A percentile compares a stretch with the other conserved stretches of the same genome.
phyloP scores from a whole-genome alignment of 805 yeast species.

The Metschnikowia peoriensis region DNA sequence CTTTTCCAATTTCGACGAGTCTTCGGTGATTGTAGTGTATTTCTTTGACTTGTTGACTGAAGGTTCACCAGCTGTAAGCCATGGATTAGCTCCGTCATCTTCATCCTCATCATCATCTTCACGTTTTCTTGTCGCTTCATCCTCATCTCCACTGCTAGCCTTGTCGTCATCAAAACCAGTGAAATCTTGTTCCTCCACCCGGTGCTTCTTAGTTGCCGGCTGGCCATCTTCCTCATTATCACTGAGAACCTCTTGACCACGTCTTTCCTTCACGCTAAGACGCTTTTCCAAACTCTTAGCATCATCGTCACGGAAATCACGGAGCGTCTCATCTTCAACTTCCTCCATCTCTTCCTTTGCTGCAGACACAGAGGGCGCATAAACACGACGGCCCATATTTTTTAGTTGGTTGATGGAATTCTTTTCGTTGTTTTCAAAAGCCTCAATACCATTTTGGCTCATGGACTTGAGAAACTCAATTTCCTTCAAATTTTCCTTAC shows the following conservation, averaged over 20 bases:
- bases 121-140: background rate
- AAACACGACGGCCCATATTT: slow-evolving; percentile 79
- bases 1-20: slow-evolving; percentile 38
- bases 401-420: slow-evolving; percentile 48
- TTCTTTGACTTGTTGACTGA: slow-evolving; percentile 31
- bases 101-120: slow-evolving; percentile 11
- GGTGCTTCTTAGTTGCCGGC: slow-evolving; percentile 12
- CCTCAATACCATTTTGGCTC: slow-evolving; percentile 42
- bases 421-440: slow-evolving; percentile 31
- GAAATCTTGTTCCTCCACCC: slow-evolving; percentile 13
- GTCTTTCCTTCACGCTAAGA: slow-evolving; percentile 11
- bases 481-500: slow-evolving; percentile 54
- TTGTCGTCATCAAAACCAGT: slow-evolving; percentile 14
- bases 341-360: slow-evolving; percentile 31
- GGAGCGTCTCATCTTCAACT: slow-evolving; percentile 23
- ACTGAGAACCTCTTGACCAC: slow-evolving; percentile 19
- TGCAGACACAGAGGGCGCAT: slow-evolving; percentile 61
- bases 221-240: slow-evolving; percentile 2
- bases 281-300: slow-evolving; percentile 45
- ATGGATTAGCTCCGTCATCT: slow-evolving; percentile 32
- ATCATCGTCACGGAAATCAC: slow-evolving; percentile 53
- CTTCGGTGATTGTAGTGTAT: slow-evolving; percentile 30
- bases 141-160: slow-evolving; percentile 8
- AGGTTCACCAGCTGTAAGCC: slow-evolving; percentile 26
- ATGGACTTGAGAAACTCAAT: slow-evolving; percentile 50